Evolutionary conservation across 441 rosid genomes (phyloP), one percentile per base, ranked within the genome.

Genomic region (Pelargonium cotyledonis): DNA sequence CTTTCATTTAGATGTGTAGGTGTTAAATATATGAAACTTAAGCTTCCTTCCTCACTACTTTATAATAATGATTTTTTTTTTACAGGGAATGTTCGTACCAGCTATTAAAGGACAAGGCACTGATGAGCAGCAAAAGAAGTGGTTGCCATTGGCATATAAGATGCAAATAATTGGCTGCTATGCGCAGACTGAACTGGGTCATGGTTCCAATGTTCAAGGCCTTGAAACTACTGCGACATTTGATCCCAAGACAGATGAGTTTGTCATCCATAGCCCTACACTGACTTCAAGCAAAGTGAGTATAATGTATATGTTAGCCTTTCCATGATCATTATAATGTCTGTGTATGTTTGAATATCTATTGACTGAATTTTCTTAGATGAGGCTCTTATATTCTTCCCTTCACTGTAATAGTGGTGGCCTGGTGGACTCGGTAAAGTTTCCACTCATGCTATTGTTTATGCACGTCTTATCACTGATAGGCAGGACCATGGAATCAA

Each of bases 141-240:
- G 97, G 97, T 76, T 94, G 75, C 81, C 97, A 5, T 75, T 89
- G 85, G 99, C 99, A n/a, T 75, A 73, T 78, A 91, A 80, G 86
- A 89, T 94, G 99, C 92, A 94, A 78, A 94, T 94, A 76, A 88
- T 94, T 74, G 97, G 99, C 51, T 88, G 96, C 78, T 94, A 94
- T 85, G 97, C 97, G n/a, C 99, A 94, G 68, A 94, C 99, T 73
- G 99, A 94, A 81, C 96, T 94, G 51, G 99, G 99, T 67, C 99
- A 94, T 76, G 99, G 97, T 74, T 94, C 99, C 29, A 94, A 94
- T 72, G 96, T 94, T 70, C 97, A 91, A 80, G 99, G 99, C 9
- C 96, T 91, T 67, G 99, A 94, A 81, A 94, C 99, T 18, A 91
- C 96, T 44, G 97, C 97, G 49, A 94, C 96, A 0, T 94, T 88